These are phyloP conservation scores for Yamadazyma nakazawae DNA, from an alignment of 805 yeast species.

Conservation along the genomic window DNA sequence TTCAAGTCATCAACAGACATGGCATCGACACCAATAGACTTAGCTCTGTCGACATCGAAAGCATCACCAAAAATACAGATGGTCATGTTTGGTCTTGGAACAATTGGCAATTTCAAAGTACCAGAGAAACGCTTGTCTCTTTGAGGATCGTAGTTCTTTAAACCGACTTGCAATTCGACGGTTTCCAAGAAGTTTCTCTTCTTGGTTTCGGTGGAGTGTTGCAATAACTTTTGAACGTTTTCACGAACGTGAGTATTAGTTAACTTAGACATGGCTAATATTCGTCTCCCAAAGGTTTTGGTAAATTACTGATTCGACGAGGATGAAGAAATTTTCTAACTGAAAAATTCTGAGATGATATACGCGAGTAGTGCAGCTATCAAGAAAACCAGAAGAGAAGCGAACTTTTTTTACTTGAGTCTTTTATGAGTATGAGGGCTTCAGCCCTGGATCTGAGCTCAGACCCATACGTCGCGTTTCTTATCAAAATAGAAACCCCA, in stretches of 20 bases:
- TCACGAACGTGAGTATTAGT: conserved; percentile 93
- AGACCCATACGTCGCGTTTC: not conserved
- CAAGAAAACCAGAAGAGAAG: not conserved
- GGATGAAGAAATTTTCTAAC: conserved; percentile 22
- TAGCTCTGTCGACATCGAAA: conserved; percentile 99
- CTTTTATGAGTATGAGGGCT: not conserved
- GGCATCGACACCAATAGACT: conserved; percentile 98
- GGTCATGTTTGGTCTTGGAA: conserved; percentile 99
- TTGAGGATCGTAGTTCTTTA: conserved; percentile 99
- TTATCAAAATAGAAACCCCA: not conserved
- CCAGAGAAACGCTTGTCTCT: conserved; percentile 99
- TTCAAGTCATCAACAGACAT: conserved; percentile 99
- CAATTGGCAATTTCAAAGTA: conserved; percentile 94
- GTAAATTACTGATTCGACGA: conserved; percentile 52
- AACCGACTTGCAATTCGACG: conserved; percentile 98
- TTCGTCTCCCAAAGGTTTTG: conserved; percentile 71
- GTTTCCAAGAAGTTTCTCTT: conserved; percentile 99
- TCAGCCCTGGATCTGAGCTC: not conserved
- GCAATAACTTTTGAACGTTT: conserved; percentile 88
- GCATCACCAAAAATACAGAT: conserved; percentile 99
- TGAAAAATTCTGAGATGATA: conserved; percentile 7
- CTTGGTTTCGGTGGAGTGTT: conserved; percentile 90
- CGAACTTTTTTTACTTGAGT: no score
- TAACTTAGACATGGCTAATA: conserved; percentile 73
- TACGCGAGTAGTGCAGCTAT: not conserved